These are phyloP conservation scores for Inosperma sp. DNA, from an alignment of 768 basidiomycete genomes.

Conservation along the genomic window DNA sequence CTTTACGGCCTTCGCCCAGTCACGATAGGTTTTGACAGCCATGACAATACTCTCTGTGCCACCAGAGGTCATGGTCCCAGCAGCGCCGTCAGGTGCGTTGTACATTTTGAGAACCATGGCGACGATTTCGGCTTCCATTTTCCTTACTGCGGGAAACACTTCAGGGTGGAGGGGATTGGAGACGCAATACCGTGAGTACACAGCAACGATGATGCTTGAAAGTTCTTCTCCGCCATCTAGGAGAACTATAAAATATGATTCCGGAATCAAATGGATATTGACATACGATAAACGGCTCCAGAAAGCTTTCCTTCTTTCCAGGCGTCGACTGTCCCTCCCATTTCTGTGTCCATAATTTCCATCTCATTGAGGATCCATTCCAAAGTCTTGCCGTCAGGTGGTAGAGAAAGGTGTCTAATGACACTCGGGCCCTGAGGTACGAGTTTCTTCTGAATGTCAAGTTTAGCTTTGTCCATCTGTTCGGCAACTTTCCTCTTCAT, in stretches of 20 bases:
- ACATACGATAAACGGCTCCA: conserved; percentile 82
- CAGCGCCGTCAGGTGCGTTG: conserved; percentile 80
- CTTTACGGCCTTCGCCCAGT: conserved; percentile 83
- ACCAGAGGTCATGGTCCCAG: conserved; percentile 90
- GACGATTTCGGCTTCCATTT: conserved; percentile 97
- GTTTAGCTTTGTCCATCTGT: conserved; percentile 61
- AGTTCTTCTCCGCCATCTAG: conserved; percentile 84
- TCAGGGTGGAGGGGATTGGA: conserved; percentile 92
- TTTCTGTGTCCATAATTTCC: conserved; percentile 69
- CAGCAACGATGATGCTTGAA: conserved; percentile 70
- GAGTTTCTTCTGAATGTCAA: conserved; percentile 63
- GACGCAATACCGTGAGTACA: conserved; percentile 76
- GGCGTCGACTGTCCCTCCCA: conserved; percentile 38
- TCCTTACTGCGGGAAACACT: conserved; percentile 85
- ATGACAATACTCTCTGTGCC: conserved; percentile 97
- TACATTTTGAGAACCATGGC: conserved; percentile 83
- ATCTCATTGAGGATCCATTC: conserved; percentile 79
- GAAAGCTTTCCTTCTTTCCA: conserved; percentile 75
- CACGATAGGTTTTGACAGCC: conserved; percentile 91
- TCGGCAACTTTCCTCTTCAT: conserved; percentile 53
- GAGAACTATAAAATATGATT: neutral
- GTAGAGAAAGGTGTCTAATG: conserved; percentile 61
- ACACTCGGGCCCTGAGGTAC: conserved; percentile 61
- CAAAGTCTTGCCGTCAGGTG: conserved; percentile 54
- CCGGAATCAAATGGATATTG: neutral